Percentiles rank a stretch among this genome's conserved stretches.
phyloP scores from a whole-genome alignment of 2,329 filamentous ascomycete species.

The Trichoderma harzianum region DNA sequence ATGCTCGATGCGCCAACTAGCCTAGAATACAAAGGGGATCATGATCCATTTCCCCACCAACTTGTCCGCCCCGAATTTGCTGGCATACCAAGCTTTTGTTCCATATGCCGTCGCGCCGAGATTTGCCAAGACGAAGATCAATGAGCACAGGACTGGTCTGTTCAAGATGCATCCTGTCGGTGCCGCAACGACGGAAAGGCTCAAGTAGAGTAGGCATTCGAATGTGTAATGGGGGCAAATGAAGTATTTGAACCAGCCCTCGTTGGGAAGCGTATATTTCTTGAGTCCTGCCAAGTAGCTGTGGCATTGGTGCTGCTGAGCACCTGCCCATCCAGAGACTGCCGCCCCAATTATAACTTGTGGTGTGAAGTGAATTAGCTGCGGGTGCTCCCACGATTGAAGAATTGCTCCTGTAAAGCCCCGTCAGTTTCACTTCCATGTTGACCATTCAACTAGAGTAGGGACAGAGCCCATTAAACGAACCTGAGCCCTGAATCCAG shows the following conservation, averaged over 20 bases:
- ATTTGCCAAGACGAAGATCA: slow-evolving; percentile 74
- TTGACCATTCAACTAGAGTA: background rate
- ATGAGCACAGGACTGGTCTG: slow-evolving; percentile 65
- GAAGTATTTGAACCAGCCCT: slow-evolving; percentile 67
- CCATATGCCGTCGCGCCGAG: slow-evolving; percentile 76
- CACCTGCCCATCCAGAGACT: slow-evolving; percentile 66
- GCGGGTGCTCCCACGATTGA: slow-evolving; percentile 30
- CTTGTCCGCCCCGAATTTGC: slow-evolving; percentile 67
- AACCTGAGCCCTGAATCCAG: slow-evolving; percentile 81
- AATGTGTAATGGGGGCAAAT: slow-evolving; percentile 90
- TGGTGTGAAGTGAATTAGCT: slow-evolving; percentile 23
- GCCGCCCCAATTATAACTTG: slow-evolving; percentile 47
- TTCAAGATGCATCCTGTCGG: slow-evolving; percentile 66
- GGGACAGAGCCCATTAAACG: slow-evolving; percentile 27
- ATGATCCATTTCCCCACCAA: slow-evolving; percentile 68
- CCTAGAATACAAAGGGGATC: slow-evolving; percentile 65
- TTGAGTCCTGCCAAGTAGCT: slow-evolving; percentile 64
- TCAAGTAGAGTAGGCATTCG: slow-evolving; percentile 79
- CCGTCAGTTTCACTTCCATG: background rate
- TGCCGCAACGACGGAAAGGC: slow-evolving; percentile 71
- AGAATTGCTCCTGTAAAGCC: slow-evolving; percentile 31
- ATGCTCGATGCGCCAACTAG: slow-evolving; percentile 5
- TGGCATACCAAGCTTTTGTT: slow-evolving; percentile 74
- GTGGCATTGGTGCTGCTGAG: slow-evolving; percentile 73
- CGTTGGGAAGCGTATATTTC: slow-evolving; percentile 78